A percentile compares a stretch with the other conserved stretches of the same genome.
These are phyloP conservation scores for Trichoderma oligosporum DNA, from an alignment of 2,329 filamentous ascomycete genomes.

Conservation along the genomic window DNA sequence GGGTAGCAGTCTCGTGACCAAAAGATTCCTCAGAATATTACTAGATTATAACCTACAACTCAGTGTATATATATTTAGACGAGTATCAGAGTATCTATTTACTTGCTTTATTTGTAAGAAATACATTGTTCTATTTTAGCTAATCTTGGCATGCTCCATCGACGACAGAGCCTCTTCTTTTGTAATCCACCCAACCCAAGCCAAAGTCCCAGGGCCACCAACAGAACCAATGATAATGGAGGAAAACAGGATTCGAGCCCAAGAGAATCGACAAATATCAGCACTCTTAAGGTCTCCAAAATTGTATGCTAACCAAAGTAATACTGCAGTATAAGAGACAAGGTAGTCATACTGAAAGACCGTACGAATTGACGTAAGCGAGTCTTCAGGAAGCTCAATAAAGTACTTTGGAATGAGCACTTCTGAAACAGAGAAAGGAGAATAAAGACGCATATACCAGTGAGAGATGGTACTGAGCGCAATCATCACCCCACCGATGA, in stretches of 20 bases:
- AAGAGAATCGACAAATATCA: constrained; percentile 17
- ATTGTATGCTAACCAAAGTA: constrained; percentile 27
- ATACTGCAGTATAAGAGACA: constrained; percentile 20
- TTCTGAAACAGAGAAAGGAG: constrained; percentile 13
- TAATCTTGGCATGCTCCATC: background rate
- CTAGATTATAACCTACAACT: background rate
- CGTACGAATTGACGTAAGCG: constrained; percentile 20
- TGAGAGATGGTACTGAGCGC: constrained; percentile 19
- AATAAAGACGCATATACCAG: constrained; percentile 23
- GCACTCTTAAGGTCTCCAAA: constrained; percentile 26
- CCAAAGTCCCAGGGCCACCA: constrained; percentile 13
- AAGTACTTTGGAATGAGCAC: constrained; percentile 28
- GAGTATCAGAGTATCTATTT: no score
- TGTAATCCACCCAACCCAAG: constrained; percentile 7
- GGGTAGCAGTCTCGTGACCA: constrained; percentile 10
- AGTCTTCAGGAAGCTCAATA: constrained; percentile 18
- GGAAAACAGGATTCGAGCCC: constrained; percentile 5
- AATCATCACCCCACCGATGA: constrained; percentile 4
- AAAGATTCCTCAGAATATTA: no score
- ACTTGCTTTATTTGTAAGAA: no score
- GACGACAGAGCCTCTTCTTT: constrained; percentile 12
- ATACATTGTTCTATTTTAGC: background rate
- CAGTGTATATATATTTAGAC: background rate
- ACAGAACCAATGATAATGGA: background rate
- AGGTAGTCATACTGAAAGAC: constrained; percentile 32